Base-by-base conservation (phyloP, 441 rosid genomes). In the Metrosideros polymorpha region DNA sequence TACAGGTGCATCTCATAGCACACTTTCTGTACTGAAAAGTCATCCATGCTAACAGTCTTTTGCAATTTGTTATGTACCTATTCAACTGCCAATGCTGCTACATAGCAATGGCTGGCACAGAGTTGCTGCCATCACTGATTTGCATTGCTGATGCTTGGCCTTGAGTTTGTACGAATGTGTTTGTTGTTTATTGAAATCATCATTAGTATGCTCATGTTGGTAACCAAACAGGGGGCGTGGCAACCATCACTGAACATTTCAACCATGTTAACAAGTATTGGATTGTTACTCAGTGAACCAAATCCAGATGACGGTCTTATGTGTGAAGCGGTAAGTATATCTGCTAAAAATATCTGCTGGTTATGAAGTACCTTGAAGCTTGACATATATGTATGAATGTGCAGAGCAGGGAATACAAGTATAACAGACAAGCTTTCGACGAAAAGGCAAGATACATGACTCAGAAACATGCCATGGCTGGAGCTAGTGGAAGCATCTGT, bases 231-330 rank as follows among this genome's bases (percentile, higher is more conserved):
- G 98, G 97, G 99, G 39, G 96, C 97, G 30, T 94, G 97, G 99
- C 98, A 95, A 87, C 98, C 98, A 45, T 96, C 99, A 6, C 83
- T 95, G 92, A 96, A 95, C 85, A 93, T 96, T 87, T 96, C 98
- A n/a, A 94, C 97, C 9, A 96, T 95, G 61, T 87, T 96, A 71
- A 93, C 90, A 25, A 94, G 98, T 87, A 93, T 95, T 30, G 90
- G 97, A 82, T 89, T 96, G 89, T 87, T 95, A 86, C 89, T 96
- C n/a, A 89, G 91, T 84, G 99, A 94, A 89, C 98, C 97, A 51
- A 94, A 96, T 87, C 97, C 97, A 1, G 97, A 94, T 88, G 99
- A 94, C 79, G 97, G 98, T 12, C 92, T 96, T 79, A 95, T 95
- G 98, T 87, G 94, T 88, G 97, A 96, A 90, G 94, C 91, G 51